Base-by-base conservation (phyloP, 2,329 filamentous ascomycete species). In the Aspergillus alliaceus region DNA sequence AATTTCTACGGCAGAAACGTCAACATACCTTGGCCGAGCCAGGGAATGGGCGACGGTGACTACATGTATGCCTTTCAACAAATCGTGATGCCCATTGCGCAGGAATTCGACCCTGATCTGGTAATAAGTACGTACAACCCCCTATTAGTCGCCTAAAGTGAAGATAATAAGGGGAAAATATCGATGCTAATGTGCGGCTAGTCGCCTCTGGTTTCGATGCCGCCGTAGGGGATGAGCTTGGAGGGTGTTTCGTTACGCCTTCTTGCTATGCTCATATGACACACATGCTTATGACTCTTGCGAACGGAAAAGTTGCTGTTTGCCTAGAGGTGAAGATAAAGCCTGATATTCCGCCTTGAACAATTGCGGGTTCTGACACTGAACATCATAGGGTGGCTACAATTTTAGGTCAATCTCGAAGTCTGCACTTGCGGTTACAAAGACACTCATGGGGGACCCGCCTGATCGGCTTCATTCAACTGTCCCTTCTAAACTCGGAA, bases 261-360 rank as follows among this genome's bases (percentile, higher is more conserved):
- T 78, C 87, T 4, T 96, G 95, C 70, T 99, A 98, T 71, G 91
- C 93, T 14, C 93, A 99, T 70, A 98, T 99, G 95, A 98, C 95
- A 15, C 92, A 97, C 71, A 97, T 98, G 93, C 84, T 99, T 48
- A 98, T 97, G 93, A 92, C 91, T 2, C 81, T 99, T 20, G 93
- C 95, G 0, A 83, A 87, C 44, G 95, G 95, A 27, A 96, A 93
- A 70, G 83, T 99, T 14, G 90, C 91, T 2, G 93, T 97, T 8
- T 97, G 93, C 70, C 82, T 99, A 2, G 95, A 99, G 74, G 79
- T 80, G 31, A 15, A 25, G 12, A 3, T 31, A 20, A 4, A 32
- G 4, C 18, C 59, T 51, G 65, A 5, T 31, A 9, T 12, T 5
- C 11, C 35, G n/a, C 24, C 14, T 55, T 20, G 14, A 22, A 27